Evolutionary conservation across 202 grass and related monocot genomes (phyloP), one percentile per base, ranked within the genome.

Genomic region (Musa balbisiana): DNA sequence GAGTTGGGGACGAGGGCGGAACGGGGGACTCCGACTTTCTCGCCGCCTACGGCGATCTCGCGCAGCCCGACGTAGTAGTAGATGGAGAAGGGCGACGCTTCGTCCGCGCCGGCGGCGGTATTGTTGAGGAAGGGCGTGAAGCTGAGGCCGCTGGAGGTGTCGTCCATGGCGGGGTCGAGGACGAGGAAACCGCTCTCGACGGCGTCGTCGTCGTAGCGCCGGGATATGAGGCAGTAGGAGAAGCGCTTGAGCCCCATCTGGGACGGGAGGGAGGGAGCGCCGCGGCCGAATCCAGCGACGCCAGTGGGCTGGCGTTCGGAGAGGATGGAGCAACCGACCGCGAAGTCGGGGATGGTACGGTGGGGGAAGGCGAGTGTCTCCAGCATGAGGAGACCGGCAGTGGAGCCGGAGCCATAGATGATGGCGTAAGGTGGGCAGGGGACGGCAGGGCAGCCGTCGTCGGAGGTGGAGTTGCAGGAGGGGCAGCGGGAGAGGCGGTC

Each of bases 141-240:
- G 53, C 53, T 58, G 20, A 74, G 53, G 72, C 72, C 53, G 5
- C 33, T 1, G 3, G 11, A 71, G 1, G 9, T 16, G 58, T 55
- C 33, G 13, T 72, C 55, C 19, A 29, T 62, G 1, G 0, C 11
- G 19, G 14, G 79, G 49, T 88, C 88, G 52, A 97, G 94, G 64
- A 97, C 72, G 4, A 97, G 69, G 62, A 87, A 81, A 14, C 94
- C 90, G 43, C 88, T 89, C 16, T 91, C 83, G 0, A 78, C 25
- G 8, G 80, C 60, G 75, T 89, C 73, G 80, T 97, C 90, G 76
- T 97, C 94, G 80, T 84, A 97, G 3, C 76, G 87, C 4, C 88
- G 88, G 14, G 94, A 93, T 11, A 97, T 70, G 62, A 97, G 94
- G 74, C 94, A 97, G 78, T 97, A 97, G 17, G 90, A 85, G 83